Evolutionary conservation across 257 asterid species (phyloP).

Genomic region (Capsicum baccatum): DNA sequence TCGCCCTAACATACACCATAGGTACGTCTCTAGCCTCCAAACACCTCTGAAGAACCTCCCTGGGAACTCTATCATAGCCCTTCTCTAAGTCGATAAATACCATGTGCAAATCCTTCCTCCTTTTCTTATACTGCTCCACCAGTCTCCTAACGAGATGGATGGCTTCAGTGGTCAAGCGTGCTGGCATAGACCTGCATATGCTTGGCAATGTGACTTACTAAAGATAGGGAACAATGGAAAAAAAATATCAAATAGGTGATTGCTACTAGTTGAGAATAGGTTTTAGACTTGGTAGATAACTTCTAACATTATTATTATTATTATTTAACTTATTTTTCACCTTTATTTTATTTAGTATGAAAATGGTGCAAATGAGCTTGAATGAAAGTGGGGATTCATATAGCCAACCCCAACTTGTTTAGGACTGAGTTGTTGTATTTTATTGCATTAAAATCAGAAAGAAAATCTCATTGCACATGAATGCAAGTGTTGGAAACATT

Average conservation of each 20-base stretch:
- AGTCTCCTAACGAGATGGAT: no score
- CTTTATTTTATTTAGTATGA: not conserved
- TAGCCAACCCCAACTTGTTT: not conserved
- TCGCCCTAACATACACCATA: no score
- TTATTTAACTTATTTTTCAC: constrained; percentile 6
- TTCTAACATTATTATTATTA: not conserved
- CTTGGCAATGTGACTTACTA: not conserved
- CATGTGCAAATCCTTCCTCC: no score
- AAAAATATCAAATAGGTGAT: not conserved
- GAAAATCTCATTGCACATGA: not conserved
- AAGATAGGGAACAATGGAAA: not conserved
- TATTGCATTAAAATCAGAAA: constrained; percentile 21
- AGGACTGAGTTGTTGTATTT: not conserved
- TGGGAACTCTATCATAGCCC: no score
- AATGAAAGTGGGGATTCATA: not conserved
- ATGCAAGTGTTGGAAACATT: not conserved
- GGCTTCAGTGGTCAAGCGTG: no score
- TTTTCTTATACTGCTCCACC: no score
- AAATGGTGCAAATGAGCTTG: not conserved
- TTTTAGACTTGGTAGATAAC: not conserved
- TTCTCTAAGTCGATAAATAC: no score
- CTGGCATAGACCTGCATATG: not conserved
- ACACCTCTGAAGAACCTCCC: no score
- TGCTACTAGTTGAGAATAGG: constrained; percentile 15
- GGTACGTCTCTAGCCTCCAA: no score